phyloP scores from a whole-genome alignment of 2,329 filamentous ascomycete genomes.

The Cytospora mali region DNA sequence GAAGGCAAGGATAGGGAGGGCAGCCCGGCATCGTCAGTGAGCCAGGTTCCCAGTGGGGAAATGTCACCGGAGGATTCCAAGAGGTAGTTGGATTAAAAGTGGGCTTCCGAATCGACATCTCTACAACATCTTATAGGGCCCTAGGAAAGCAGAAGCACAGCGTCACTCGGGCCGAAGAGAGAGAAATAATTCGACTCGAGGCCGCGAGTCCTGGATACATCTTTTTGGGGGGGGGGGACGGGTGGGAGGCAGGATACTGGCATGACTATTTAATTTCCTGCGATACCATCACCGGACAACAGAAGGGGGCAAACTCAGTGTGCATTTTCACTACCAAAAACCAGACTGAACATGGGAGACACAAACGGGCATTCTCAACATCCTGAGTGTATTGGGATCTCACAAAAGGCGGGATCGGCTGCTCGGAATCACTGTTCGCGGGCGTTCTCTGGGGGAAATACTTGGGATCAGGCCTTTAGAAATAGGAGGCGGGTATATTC shows the following conservation, averaged over 20 bases:
- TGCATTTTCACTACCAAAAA: not conserved
- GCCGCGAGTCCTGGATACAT: not conserved
- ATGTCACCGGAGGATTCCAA: conserved; percentile 29
- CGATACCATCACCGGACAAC: not conserved
- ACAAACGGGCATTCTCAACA: not conserved
- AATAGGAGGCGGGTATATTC: not conserved
- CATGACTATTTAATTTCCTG: not conserved
- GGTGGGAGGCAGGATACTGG: not conserved
- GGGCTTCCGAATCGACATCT: conserved; percentile 13
- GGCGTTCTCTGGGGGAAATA: not conserved
- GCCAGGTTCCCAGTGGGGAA: conserved; percentile 26
- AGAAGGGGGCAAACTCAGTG: not conserved
- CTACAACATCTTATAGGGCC: not conserved
- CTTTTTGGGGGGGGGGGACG: too few relatives aligned
- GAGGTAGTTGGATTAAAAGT: conserved; percentile 13
- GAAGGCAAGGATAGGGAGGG: conserved; percentile 33
- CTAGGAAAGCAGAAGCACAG: not conserved
- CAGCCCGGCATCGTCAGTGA: conserved; percentile 22
- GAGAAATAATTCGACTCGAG: not conserved
- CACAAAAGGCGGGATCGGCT: not conserved
- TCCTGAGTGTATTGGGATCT: not conserved
- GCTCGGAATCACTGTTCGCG: not conserved
- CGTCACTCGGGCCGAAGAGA: conserved; percentile 26
- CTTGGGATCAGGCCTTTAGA: too few relatives aligned
- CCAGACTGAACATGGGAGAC: not conserved